These are phyloP conservation scores for Populus hybrid DNA, from an alignment of 441 rosid genomes.

Conservation along the genomic window DNA sequence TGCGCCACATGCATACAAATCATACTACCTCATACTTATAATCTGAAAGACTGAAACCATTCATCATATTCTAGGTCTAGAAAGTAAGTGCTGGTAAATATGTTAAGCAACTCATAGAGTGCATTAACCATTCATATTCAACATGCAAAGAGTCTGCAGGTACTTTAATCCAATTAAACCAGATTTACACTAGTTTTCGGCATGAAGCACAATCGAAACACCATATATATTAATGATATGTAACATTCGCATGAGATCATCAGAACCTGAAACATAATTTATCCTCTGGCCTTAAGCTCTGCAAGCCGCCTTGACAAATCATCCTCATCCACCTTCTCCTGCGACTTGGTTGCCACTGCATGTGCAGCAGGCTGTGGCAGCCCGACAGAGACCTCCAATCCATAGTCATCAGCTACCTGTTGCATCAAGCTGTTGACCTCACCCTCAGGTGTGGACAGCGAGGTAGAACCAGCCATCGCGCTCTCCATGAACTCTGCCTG, in stretches of 20 bases:
- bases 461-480: constrained; percentile 94
- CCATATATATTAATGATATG: constrained; percentile 15
- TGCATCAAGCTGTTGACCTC: constrained; percentile 96
- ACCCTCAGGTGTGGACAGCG: constrained; percentile 88
- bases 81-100: neutral
- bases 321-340: constrained; percentile 88
- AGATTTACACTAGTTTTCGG: constrained; percentile 33
- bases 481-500: constrained; percentile 97
- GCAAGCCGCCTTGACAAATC: constrained; percentile 90
- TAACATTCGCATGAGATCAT: constrained; percentile 7
- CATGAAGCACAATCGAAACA: constrained; percentile 13
- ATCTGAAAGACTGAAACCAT: neutral
- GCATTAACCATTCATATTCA: constrained; percentile 18
- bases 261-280: constrained; percentile 13
- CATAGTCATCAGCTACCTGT: constrained; percentile 88
- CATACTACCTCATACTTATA: neutral
- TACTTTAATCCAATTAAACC: constrained; percentile 15
- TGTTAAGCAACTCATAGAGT: neutral
- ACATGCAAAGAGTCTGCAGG: constrained; percentile 15
- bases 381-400: constrained; percentile 89
- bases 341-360: constrained; percentile 59
- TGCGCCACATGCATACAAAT: neutral
- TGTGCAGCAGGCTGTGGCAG: constrained; percentile 88
- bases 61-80: neutral
- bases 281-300: constrained; percentile 85